phyloP scores from a whole-genome alignment of 768 basidiomycete species.

The Mycena rosella region DNA sequence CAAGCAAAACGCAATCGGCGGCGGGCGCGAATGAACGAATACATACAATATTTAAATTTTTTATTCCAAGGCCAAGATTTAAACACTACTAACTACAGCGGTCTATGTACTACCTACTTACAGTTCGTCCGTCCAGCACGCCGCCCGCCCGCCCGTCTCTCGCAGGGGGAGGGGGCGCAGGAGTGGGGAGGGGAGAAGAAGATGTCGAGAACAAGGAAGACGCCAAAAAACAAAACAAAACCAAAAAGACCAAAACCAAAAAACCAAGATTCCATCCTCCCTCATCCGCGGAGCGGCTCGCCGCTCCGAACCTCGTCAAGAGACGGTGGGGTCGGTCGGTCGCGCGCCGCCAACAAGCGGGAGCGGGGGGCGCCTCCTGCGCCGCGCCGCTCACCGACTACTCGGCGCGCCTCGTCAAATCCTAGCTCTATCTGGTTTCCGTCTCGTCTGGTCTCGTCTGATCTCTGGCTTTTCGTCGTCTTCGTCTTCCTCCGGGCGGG shows the following conservation, averaged over 20 bases:
- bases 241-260: background rate
- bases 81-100: slow-evolving; percentile 32
- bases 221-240: too few relatives aligned
- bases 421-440: slow-evolving; percentile 4
- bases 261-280: slow-evolving; percentile 28
- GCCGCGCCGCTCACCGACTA: slow-evolving; percentile 15
- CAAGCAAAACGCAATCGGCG: background rate
- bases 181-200: too few relatives aligned
- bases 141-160: too few relatives aligned
- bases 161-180: too few relatives aligned
- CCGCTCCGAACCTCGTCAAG: slow-evolving; percentile 29
- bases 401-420: slow-evolving; percentile 32
- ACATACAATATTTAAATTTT: slow-evolving; percentile 8
- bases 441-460: background rate
- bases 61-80: slow-evolving; percentile 10
- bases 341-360: slow-evolving; percentile 6
- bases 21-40: too few relatives aligned
- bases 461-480: background rate
- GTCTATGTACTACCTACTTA: slow-evolving; percentile 31
- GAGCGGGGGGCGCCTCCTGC: slow-evolving; percentile 25
- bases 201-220: too few relatives aligned
- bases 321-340: slow-evolving; percentile 22
- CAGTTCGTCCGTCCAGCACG: slow-evolving; percentile 29
- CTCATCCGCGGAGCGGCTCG: slow-evolving; percentile 6
- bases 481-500: slow-evolving; percentile 2